A percentile compares a stretch with the other conserved stretches of the same genome.
Evolutionary conservation across 2,329 filamentous ascomycete genomes (phyloP).

Genomic region (Lecanicillium sp.): DNA sequence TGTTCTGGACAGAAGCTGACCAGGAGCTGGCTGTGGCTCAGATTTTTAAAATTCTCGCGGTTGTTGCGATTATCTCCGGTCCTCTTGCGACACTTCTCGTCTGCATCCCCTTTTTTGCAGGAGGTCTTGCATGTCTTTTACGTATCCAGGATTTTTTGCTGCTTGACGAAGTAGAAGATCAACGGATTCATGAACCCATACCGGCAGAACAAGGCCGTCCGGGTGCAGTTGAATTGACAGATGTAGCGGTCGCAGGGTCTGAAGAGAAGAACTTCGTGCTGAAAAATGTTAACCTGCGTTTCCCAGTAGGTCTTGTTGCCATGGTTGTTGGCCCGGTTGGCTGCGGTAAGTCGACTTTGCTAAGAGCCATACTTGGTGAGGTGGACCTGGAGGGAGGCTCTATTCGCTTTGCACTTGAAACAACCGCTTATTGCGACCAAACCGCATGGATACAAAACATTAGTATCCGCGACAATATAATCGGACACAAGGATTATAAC

Average conservation of each 20-base stretch:
- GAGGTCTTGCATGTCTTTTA: conserved; percentile 4
- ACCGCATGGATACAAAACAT: conserved; percentile 7
- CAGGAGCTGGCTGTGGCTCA: conserved; percentile 4
- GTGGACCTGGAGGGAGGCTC: conserved; percentile 8
- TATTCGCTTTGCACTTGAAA: conserved; percentile 9
- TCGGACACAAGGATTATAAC: conserved; percentile 6
- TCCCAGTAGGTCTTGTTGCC: conserved; percentile 16
- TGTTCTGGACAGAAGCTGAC: conserved; percentile 5
- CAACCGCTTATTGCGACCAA: conserved; percentile 11
- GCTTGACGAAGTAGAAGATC: conserved; percentile 3
- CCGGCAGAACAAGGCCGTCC: not conserved
- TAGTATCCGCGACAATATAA: conserved; percentile 6
- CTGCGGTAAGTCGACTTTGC: conserved; percentile 13
- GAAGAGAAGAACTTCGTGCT: not conserved
- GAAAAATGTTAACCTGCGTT: not conserved
- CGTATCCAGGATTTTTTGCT: conserved; percentile 6
- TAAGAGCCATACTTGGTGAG: conserved; percentile 14
- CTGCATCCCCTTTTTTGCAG: conserved; percentile 5
- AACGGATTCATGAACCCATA: too few relatives aligned
- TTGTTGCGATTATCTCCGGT: conserved; percentile 3
- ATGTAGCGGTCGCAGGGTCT: not conserved
- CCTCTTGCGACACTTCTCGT: conserved; percentile 5
- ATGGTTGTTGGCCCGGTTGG: conserved; percentile 16
- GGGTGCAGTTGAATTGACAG: conserved; percentile 3
- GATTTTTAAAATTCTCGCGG: conserved; percentile 3